Base-by-base conservation (phyloP, 1,139 yeast species). In the Candida frijolesensis region DNA sequence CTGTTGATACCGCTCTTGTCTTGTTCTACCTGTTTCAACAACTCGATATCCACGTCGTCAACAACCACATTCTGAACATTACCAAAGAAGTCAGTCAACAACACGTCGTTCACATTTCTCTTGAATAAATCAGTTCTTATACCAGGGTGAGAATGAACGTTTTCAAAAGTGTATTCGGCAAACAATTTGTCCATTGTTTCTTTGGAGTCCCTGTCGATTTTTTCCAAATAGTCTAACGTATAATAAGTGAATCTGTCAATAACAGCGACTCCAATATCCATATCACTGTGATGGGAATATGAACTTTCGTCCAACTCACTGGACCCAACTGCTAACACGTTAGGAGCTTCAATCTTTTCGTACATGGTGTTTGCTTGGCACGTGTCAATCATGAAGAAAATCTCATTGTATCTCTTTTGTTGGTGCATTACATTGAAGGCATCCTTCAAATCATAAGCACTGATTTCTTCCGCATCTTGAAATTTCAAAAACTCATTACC, bases 311-410 rank as follows among this genome's bases (percentile, higher is more conserved):
- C 96, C 10, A 90, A 58, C 58, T 79, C 87, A n/a, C 96, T 87
- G 1, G 97, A 90, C 0, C 99, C 99, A 43, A 94, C 96, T 0
- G 97, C 91, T 51, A 94, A 73, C 45, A 94, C 83, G 65, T 94
- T 92, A 38, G 99, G 99, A 9, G 97, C 88, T 65, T 91, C 91
- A 64, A 92, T 86, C 64, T 88, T 82, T 51, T 95, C 87, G 69
- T 89, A 94, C 99, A 94, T 94, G 16, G 99, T 90, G 68, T 94
- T 94, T 30, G 99, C 99, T 71, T 94, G 99, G 66, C 99, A 94
- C 0, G 99, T 94, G 67, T 94, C 99, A 57, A 94, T 89, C 98
- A 94, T 94, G 69, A 94, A 94, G 64, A 94, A 83, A 41, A 94
- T 89, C 72, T 95, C 99, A 61, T 92, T 91, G 70, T 94, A 94